phyloP scores from a whole-genome alignment of 345 rosid genomes.

The Pseudoturritis turrita region DNA sequence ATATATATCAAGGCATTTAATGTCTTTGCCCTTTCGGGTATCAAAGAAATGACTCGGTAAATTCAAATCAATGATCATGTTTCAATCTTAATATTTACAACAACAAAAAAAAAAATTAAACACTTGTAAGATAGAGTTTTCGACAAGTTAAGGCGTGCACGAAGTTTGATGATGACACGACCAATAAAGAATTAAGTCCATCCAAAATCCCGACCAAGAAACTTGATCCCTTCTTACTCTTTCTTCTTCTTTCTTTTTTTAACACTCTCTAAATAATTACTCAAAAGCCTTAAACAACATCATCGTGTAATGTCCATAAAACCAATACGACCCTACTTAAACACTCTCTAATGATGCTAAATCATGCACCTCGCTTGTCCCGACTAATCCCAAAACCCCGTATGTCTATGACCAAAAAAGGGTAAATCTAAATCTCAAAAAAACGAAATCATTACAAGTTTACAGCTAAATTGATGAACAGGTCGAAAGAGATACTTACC shows the following conservation, averaged over 20 bases:
- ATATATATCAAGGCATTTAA: not conserved
- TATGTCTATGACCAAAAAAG: not conserved
- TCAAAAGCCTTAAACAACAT: slow-evolving; percentile 10
- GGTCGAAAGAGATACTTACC: not conserved
- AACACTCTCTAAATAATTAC: not conserved
- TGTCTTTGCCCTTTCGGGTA: not conserved
- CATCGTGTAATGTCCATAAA: slow-evolving; percentile 11
- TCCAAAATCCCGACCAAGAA: slow-evolving; percentile 35
- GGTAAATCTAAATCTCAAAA: not conserved
- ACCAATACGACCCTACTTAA: slow-evolving; percentile 30
- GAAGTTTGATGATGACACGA: slow-evolving; percentile 38
- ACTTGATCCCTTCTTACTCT: slow-evolving; percentile 35
- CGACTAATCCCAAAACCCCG: not conserved
- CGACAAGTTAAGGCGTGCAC: slow-evolving; percentile 46
- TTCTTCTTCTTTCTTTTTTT: slow-evolving; percentile 7
- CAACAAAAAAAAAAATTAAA: not conserved
- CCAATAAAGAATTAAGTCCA: slow-evolving; percentile 37
- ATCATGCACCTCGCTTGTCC: slow-evolving; percentile 8
- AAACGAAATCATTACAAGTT: not conserved
- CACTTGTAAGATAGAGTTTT: slow-evolving; percentile 2
- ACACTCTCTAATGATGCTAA: slow-evolving; percentile 25
- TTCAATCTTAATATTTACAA: too few species aligned
- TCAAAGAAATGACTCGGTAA: not conserved
- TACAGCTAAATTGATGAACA: slow-evolving; percentile 1
- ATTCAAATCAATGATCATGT: slow-evolving; percentile 20